Conservation (phyloP, 768 basidiomycete genomes). For the Baorangia bicolor region DNA sequence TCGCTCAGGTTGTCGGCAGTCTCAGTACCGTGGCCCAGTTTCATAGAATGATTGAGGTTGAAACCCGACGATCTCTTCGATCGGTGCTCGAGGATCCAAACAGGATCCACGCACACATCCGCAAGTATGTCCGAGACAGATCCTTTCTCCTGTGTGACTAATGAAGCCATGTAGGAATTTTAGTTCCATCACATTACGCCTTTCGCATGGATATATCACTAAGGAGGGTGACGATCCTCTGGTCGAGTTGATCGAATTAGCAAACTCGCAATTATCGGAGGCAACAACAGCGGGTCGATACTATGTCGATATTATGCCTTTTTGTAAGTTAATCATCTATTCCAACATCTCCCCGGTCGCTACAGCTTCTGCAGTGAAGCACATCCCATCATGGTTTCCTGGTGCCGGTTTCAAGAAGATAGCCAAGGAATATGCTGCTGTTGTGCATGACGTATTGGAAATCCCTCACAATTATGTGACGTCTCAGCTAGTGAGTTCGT, state of each 20-base stretch:
- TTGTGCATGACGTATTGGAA: conserved; percentile 4
- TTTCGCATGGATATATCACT: conserved; percentile 42
- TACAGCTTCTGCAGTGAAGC: conserved; percentile 18
- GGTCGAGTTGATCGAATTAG: conserved; percentile 28
- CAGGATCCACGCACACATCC: conserved; percentile 6
- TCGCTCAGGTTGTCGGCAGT: conserved; percentile 14
- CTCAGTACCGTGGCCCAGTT: conserved; percentile 9
- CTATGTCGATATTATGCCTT: conserved; percentile 19
- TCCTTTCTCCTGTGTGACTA: too few species aligned
- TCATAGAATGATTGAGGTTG: conserved; percentile 18
- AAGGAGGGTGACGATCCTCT: conserved; percentile 37
- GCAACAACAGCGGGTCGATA: neutral
- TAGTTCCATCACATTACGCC: conserved; percentile 29
- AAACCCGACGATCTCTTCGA: conserved; percentile 14
- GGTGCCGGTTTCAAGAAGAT: conserved; percentile 18
- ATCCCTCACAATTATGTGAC: conserved; percentile 10
- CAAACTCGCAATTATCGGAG: conserved; percentile 24
- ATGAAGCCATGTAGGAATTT: neutral
- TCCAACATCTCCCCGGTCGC: too few species aligned
- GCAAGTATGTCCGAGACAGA: conserved; percentile 6
- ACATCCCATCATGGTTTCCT: conserved; percentile 25
- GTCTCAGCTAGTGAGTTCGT: conserved; percentile 18
- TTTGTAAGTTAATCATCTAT: conserved; percentile 4
- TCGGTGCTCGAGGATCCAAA: conserved; percentile 10
- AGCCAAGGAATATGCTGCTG: conserved; percentile 7